Evolutionary conservation across 2,329 filamentous ascomycete genomes (phyloP), one percentile per base, ranked within the genome.

Genomic region (Calycina marina): DNA sequence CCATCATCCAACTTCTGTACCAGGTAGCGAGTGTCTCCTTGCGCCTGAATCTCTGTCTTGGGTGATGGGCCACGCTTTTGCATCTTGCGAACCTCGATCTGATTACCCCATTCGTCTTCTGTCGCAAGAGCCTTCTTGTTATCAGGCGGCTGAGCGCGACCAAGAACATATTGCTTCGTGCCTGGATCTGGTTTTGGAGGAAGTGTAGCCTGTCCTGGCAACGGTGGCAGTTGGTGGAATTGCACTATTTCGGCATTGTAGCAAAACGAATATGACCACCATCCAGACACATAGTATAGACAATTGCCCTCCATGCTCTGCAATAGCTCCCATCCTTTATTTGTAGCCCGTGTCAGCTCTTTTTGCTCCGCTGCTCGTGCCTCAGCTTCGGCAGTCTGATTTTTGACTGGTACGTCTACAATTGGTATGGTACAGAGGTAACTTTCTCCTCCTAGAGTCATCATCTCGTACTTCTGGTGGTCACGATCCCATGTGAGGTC

Each of bases 241-340:
- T 83, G 77, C 51, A 69, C 76, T 35, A 83, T 69, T 42, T 77
- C 66, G 26, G 69, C 60, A 48, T 74, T 74, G 56, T 81, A 79
- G 56, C 77, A 83, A 53, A 81, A 82, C 18, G 70, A 71, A 51
- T 83, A 83, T 34, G 71, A 77, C 77, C 77, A 83, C 77, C 77
- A 83, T 2, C 76, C 77, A 9, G 68, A 72, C 14, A 77, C 60
- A 53, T 73, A 81, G 53, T 79, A 82, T 43, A 82, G 63, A 55
- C 77, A 83, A 32, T 67, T 67, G 1, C 69, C 75, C 39, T 78
- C 66, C 63, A 83, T 70, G 31, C 70, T 73, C 38, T 69, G 62
- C 6, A 83, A 57, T 18, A 82, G 57, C 50, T 82, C 74, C 58
- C 75, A 69, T 1, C 77, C 77, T 14, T 73, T 65, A 37, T 74